phyloP scores from a whole-genome alignment of 768 basidiomycete species.

The Psilocybe azurescens region DNA sequence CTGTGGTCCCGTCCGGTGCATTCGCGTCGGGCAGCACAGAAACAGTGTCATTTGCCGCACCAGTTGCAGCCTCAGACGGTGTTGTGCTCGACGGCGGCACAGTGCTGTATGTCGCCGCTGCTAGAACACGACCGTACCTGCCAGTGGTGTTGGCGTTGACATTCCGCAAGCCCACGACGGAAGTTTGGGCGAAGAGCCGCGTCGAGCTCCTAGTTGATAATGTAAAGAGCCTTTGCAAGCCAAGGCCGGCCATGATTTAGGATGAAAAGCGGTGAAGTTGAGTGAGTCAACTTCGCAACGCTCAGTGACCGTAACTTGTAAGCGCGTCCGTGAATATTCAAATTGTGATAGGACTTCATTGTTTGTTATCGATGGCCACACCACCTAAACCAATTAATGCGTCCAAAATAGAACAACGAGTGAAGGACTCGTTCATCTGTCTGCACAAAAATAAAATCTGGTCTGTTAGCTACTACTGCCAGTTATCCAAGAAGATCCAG shows the following conservation, averaged over 20 bases:
- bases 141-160: background rate
- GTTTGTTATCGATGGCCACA: too few species aligned
- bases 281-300: background rate
- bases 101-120: slow-evolving; percentile 10
- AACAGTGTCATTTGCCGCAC: background rate
- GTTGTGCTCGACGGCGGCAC: background rate
- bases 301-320: too few species aligned
- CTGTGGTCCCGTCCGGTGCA: slow-evolving; percentile 45
- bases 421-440: too few species aligned
- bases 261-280: background rate
- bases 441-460: too few species aligned
- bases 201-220: slow-evolving; percentile 12
- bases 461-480: too few species aligned
- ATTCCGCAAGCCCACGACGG: background rate
- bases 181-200: slow-evolving; percentile 8
- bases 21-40: slow-evolving; percentile 19
- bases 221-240: slow-evolving; percentile 22
- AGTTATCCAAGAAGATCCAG: too few species aligned
- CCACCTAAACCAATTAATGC: too few species aligned
- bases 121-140: background rate
- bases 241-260: slow-evolving; percentile 27
- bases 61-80: background rate
- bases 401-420: too few species aligned
- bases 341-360: too few species aligned
- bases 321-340: too few species aligned